Evolutionary conservation across 2,329 filamentous ascomycete species (phyloP).

Genomic region (Ophiostoma ulmi): DNA sequence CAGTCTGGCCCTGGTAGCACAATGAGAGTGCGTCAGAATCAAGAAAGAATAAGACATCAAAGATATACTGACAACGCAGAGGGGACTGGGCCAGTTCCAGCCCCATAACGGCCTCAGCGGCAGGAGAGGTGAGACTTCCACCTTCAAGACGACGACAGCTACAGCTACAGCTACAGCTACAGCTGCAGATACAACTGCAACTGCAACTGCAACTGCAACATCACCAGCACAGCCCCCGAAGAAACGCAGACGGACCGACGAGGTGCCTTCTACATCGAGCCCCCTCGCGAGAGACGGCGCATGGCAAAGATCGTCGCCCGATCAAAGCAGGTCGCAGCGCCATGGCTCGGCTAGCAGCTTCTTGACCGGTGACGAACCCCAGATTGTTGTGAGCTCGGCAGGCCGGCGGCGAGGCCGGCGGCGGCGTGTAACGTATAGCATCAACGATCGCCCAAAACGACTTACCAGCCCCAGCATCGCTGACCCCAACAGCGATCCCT

Average conservation of each 20-base stretch:
- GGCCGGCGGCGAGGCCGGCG: not conserved
- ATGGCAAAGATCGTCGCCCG: not conserved
- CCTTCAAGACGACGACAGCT: not conserved
- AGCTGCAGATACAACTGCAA: not conserved
- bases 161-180: not conserved
- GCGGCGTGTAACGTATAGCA: not conserved
- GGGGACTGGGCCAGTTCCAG: constrained; percentile 10
- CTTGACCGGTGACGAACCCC: not conserved
- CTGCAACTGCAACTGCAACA: not conserved
- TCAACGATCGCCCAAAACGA: not conserved
- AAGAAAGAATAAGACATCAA: too few relatives aligned
- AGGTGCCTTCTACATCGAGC: not conserved
- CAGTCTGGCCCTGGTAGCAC: constrained; percentile 7
- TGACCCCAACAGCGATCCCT: not conserved
- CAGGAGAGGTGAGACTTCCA: not conserved
- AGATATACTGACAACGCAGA: not conserved
- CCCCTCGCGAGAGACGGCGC: not conserved
- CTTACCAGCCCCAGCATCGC: not conserved
- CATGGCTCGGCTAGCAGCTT: constrained; percentile 3
- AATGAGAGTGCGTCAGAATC: not conserved
- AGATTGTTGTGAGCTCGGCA: not conserved
- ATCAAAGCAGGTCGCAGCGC: not conserved
- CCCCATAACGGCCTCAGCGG: not conserved
- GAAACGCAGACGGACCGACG: constrained; percentile 8
- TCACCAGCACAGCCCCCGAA: not conserved